Evolutionary conservation across 129 eudicot genomes (phyloP), one percentile per base, ranked within the genome.

Genomic region (Flaveria sonorensis): DNA sequence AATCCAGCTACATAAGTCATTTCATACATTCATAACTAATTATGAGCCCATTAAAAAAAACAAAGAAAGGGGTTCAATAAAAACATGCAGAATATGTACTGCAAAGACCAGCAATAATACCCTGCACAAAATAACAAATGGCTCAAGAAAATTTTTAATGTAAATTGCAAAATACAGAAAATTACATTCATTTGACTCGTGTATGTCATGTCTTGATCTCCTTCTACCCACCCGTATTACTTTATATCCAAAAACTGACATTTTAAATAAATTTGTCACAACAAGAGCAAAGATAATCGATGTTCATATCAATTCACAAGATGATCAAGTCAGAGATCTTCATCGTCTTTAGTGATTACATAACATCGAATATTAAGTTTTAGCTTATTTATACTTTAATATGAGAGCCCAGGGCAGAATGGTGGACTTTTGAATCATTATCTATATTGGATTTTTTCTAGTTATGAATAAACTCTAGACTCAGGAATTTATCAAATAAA

Each of bases 41-140:
- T 28, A 71, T 26, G 23, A 75, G 63, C 72, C 72, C 21, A 45
- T 7, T 13, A 71, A 50, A 71, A 13, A 63, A 60, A 74, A 61
- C 60, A 45, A 61, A 75, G 12, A n/a, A 18, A 61, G 60, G 60
- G 48, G 69, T 30, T 63, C 69, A 63, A 63, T 7, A 23, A 20
- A 32, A 73, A 56, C 68, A 39, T 73, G 77, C 53, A 73, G 68
- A 16, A 56, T 56, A 56, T 56, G 19, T 20, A 56, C 71, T 75
- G 32, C 79, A 75, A 63, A 63, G 61, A 73, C 52, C 66, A 62
- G 69, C 78, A 53, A 73, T 32, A 64, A 43, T 10, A 63, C 53
- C 79, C 79, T 75, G 72, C 72, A 75, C 42, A 47, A 46, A 75
- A 46, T 13, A 62, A 75, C 70, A 46, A 21, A 61, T 15, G 50